Evolutionary conservation across 1,284 basidiomycete genomes (phyloP).

Genomic region (Fomitopsis betulina): DNA sequence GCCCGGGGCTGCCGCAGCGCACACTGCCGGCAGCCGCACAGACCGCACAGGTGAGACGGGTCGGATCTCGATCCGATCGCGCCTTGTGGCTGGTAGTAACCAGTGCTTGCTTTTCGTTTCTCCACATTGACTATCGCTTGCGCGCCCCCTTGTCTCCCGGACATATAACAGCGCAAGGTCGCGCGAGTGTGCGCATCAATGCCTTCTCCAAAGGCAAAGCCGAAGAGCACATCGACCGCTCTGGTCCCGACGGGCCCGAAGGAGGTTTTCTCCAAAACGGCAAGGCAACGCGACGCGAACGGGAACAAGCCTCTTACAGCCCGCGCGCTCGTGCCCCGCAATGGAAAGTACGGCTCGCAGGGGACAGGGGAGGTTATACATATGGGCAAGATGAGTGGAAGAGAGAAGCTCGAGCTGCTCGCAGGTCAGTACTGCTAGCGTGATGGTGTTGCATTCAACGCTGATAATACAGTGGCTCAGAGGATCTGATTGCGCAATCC

Average conservation of each 20-base stretch:
- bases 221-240: slow-evolving; percentile 26
- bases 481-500: slow-evolving; percentile 59
- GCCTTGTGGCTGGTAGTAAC: not conserved
- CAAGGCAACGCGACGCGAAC: slow-evolving; percentile 38
- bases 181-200: slow-evolving; percentile 2
- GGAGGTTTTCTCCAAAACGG: slow-evolving; percentile 39
- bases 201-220: slow-evolving; percentile 14
- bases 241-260: slow-evolving; percentile 51
- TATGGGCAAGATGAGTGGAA: slow-evolving; percentile 55
- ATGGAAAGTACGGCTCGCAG: slow-evolving; percentile 65
- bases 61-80: not conserved
- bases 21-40: no score
- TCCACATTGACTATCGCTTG: not conserved
- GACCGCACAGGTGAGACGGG: no score
- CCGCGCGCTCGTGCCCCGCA: slow-evolving; percentile 66
- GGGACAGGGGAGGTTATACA: slow-evolving; percentile 64
- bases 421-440: slow-evolving; percentile 45
- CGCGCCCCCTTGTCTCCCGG: not conserved
- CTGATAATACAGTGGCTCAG: slow-evolving; percentile 30
- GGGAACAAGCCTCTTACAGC: slow-evolving; percentile 58
- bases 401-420: slow-evolving; percentile 73
- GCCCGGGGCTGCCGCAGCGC: no score
- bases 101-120: not conserved
- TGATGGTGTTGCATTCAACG: not conserved
- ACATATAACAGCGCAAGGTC: not conserved